Evolutionary conservation across 2,329 filamentous ascomycete genomes (phyloP), one percentile per base, ranked within the genome.

Genomic region (Botryosphaeria agaves): DNA sequence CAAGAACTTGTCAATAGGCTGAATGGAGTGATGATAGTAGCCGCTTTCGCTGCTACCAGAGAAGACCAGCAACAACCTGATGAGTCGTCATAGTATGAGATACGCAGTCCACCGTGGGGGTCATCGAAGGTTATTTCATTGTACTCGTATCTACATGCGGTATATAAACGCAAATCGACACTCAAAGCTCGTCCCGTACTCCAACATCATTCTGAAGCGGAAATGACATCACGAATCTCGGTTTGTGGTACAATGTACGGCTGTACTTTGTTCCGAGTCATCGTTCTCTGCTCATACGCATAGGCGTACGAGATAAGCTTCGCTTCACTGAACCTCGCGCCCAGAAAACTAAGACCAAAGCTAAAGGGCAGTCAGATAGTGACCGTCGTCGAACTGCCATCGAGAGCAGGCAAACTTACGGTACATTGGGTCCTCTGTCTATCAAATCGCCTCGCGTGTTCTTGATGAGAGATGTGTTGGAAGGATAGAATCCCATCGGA

Each of bases 301-400:
- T 75, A 79, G 5, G 73, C 76, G 43, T 72, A 63, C 0, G 66
- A 68, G 34, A 81, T 67, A 38, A 82, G 42, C 18, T 50, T 58
- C 41, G 64, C 66, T 47, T 81, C 76, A 20, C 59, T 66, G 55
- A 68, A 81, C 29, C 59, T 61, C 3, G 50, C 49, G 0, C 73
- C 76, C 27, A 77, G 52, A 40, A 80, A 79, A 5, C 60, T 61
- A 7, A 81, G 50, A 0, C 76, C 76, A 41, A 77, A 75, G 4
- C 46, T 51, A 28, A 0, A 28, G 27, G 7, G n/a, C 18, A 19
- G 24, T 17, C 11, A 14, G 23, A n/a, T 5, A 14, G 12, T 21
- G 11, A 3, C 3, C 29, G 9, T 26, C 30, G 8, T 5, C 5
- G 5, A 26, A 8, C 15, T 6, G 5, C 2, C 9, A 7, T 7